Base-by-base conservation (phyloP, 2,329 filamentous ascomycete species). In the Pseudogymnoascus sp. region DNA sequence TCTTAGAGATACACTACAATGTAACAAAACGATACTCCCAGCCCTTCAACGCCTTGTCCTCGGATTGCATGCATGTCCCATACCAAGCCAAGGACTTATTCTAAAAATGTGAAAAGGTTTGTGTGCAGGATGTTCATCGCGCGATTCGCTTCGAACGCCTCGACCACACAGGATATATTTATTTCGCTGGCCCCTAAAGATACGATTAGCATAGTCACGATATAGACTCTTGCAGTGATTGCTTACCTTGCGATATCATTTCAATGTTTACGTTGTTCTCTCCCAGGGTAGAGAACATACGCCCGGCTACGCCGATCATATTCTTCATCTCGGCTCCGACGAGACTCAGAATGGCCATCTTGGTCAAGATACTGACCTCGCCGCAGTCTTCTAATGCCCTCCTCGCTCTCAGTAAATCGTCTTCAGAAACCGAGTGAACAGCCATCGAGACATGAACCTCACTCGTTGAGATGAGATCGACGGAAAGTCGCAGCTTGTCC, bases 361-460 rank as follows among this genome's bases (percentile, higher is more conserved):
- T 85, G 2, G 88, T 84, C 33, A 97, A 84, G 39, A 97, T 86
- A 72, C 94, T 95, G 62, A 99, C 92, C 42, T 94, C 90, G 8
- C 94, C 94, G 70, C 90, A 92, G 65, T 89, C 84, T 64, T 85
- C 80, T 25, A 99, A 79, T 71, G 94, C 90, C 64, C 84, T 79
- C 64, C 89, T 86, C 0, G 88, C 88, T 64, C 80, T 81, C 62
- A 88, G 78, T 66, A 92, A 84, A 64, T 85, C 82, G 62, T 85
- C 82, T 5, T 83, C 79, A 61, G 81, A 78, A 14, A 82, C 78
- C 0, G 89, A 89, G 75, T 97, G 93, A 65, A 99, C 86, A 7
- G 95, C 94, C 86, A 99, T 92, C 61, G 92, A 97, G 23, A 99
- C 92, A 73, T 99, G 94, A 11, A 97, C 94, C 78, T 99, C 94